Percentiles rank a stretch among this genome's conserved stretches.
Conservation (phyloP, 495 filamentous ascomycete species). For the Daldinia childiae region DNA sequence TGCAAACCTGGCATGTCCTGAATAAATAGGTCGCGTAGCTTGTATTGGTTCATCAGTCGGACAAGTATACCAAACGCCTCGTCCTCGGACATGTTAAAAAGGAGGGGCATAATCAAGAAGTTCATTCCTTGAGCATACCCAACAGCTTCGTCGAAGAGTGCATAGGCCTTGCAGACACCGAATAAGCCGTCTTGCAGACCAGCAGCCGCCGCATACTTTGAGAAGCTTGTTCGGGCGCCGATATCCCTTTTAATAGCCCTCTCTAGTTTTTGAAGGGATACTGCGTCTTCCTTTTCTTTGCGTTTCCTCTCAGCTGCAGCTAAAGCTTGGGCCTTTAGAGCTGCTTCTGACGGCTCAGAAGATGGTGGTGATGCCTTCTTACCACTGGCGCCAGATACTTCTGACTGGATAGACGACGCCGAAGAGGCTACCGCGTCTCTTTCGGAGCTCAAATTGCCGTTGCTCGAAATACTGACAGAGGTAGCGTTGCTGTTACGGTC, state of each 20-base stretch:
- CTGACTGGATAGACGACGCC: constrained; percentile 84
- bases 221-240: constrained; percentile 93
- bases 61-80: constrained; percentile 96
- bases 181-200: constrained; percentile 95
- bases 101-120: constrained; percentile 94
- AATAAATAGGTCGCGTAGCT: constrained; percentile 90
- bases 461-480: constrained; percentile 52
- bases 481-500: constrained; percentile 64
- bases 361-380: constrained; percentile 68
- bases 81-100: constrained; percentile 98
- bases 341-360: constrained; percentile 70
- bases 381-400: constrained; percentile 72
- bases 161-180: constrained; percentile 96
- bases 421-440: constrained; percentile 78
- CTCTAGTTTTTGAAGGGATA: constrained; percentile 80
- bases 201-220: constrained; percentile 86
- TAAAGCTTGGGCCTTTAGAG: constrained; percentile 71
- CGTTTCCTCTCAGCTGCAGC: constrained; percentile 72
- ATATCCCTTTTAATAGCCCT: constrained; percentile 90
- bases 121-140: constrained; percentile 99
- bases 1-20: constrained; percentile 97
- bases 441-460: constrained; percentile 54
- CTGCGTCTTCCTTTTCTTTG: constrained; percentile 79
- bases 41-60: constrained; percentile 95
- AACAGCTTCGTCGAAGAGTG: constrained; percentile 90